phyloP scores from a whole-genome alignment of 2,329 filamentous ascomycete genomes.

The Colletotrichum graminicola region DNA sequence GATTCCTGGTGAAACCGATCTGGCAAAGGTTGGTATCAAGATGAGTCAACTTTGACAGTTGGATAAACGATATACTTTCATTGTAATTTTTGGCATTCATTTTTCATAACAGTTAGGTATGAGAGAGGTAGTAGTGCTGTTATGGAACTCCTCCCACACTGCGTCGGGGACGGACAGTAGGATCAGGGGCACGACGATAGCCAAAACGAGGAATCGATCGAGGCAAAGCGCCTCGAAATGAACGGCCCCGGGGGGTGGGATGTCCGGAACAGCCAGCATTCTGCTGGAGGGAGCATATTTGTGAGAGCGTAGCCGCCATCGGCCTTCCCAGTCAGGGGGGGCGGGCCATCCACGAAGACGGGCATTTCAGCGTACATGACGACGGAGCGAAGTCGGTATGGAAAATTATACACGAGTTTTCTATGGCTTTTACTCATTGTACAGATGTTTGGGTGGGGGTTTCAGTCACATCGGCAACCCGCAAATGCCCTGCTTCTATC shows the following conservation, averaged over 20 bases:
- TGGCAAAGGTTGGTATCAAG: constrained; percentile 30
- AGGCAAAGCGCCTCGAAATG: background rate
- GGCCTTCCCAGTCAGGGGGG: no score
- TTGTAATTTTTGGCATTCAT: constrained; percentile 8
- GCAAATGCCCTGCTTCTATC: constrained; percentile 28
- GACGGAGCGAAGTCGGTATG: background rate
- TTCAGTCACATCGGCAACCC: constrained; percentile 5
- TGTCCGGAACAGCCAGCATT: background rate
- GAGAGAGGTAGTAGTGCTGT: background rate
- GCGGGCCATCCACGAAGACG: background rate
- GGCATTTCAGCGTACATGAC: background rate
- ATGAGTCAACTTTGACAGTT: constrained; percentile 17
- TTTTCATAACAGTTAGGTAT: background rate
- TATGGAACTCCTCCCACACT: background rate
- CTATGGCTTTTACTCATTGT: constrained; percentile 25
- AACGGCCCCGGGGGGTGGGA: background rate
- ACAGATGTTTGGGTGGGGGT: constrained; percentile 23
- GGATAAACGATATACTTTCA: background rate
- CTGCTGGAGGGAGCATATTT: background rate
- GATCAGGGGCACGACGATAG: background rate
- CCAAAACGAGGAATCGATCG: background rate
- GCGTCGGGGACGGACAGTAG: background rate
- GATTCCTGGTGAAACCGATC: constrained; percentile 65
- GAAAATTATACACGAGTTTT: constrained; percentile 29
- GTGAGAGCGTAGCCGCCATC: background rate